Evolutionary conservation across 768 basidiomycete genomes (phyloP).

Genomic region (Lentinula sp.): DNA sequence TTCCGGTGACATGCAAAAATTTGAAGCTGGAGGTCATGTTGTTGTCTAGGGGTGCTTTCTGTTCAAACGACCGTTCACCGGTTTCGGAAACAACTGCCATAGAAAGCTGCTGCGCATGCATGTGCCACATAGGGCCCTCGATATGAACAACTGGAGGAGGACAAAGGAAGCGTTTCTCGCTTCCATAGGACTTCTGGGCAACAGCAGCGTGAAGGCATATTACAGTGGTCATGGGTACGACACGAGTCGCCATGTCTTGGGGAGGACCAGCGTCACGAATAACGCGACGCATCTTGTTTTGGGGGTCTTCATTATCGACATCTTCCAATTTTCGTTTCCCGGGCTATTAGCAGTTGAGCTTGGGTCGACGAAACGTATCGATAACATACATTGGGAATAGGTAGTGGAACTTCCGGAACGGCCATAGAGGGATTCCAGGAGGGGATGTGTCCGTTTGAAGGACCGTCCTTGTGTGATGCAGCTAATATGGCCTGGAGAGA

Average conservation of each 20-base stretch:
- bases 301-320: conserved; percentile 55
- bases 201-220: conserved; percentile 89
- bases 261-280: conserved; percentile 66
- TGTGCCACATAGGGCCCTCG: conserved; percentile 82
- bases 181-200: conserved; percentile 94
- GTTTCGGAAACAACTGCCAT: conserved; percentile 85
- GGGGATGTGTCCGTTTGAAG: conserved; percentile 24
- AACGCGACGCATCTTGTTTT: conserved; percentile 78
- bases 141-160: conserved; percentile 93
- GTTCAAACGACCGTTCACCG: conserved; percentile 79
- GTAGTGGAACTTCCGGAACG: conserved; percentile 18
- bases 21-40: conserved; percentile 88
- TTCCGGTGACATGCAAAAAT: conserved; percentile 83
- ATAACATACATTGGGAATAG: conserved; percentile 24
- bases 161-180: conserved; percentile 91
- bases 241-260: conserved; percentile 59
- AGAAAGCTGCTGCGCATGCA: conserved; percentile 73
- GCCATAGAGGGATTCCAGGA: conserved; percentile 28
- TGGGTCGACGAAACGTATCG: conserved; percentile 22
- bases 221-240: conserved; percentile 87
- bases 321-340: conserved; percentile 76
- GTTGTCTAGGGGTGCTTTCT: conserved; percentile 77
- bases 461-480: conserved; percentile 23
- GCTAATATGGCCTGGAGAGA: conserved; percentile 33
- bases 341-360: conserved; percentile 12